These are phyloP conservation scores for Entomortierella chlamydospora DNA, from an alignment of 192 early-diverging fungal species.

Conservation along the genomic window DNA sequence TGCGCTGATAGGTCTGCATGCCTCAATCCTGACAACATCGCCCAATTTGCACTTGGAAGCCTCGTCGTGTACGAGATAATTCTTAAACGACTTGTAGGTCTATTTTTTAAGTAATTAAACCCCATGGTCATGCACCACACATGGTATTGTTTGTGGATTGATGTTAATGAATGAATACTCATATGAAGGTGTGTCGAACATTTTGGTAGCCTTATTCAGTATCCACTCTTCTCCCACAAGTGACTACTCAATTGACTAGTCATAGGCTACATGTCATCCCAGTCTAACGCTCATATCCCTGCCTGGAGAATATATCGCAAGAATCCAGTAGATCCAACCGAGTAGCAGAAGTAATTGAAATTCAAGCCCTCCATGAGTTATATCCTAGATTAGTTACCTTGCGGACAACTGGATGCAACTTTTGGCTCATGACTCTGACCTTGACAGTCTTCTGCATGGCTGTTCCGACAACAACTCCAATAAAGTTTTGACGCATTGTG, in stretches of 20 bases:
- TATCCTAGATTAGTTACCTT: no score
- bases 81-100: conserved; percentile 85
- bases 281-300: no score
- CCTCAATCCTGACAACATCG: conserved; percentile 93
- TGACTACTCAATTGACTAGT: no score
- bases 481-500: conserved; percentile 80
- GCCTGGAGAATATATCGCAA: no score
- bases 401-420: conserved; percentile 83
- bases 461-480: conserved; percentile 90
- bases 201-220: background rate
- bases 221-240: no score
- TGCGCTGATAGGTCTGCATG: conserved; percentile 87
- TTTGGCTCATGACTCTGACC: conserved; percentile 82
- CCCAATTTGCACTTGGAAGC: conserved; percentile 84
- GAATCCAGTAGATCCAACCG: no score
- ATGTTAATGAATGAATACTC: no score
- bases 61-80: conserved; percentile 91
- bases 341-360: no score
- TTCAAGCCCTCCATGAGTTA: background rate
- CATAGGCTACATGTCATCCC: no score
- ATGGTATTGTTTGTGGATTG: background rate
- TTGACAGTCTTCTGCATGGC: conserved; percentile 92
- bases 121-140: background rate
- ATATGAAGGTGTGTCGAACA: background rate
- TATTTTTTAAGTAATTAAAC: conserved; percentile 43